Base-by-base conservation (phyloP, 2,329 filamentous ascomycete species). In the Xylaria sp. region DNA sequence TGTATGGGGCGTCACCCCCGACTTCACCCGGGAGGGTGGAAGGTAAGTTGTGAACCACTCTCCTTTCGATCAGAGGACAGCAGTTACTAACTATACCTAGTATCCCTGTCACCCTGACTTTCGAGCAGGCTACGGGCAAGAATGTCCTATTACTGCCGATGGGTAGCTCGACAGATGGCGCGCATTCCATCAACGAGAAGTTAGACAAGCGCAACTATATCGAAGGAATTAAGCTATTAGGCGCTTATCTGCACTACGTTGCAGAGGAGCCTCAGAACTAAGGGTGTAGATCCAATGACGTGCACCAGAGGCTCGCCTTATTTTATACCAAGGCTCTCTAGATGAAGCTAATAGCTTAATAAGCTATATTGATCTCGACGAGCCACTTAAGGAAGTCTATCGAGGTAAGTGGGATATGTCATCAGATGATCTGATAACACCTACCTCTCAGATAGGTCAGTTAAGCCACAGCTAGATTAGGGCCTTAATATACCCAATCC, bases 121-220 rank as follows among this genome's bases (percentile, higher is more conserved):
- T 99, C 78, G 96, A 99, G 84, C 90, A 97, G 83, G 94, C 96
- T 20, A 97, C 95, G 6, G 94, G 94, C 77, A 99, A 99, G 90
- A 99, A 98, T 77, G 95, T 98, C 47, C 84, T 99, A 64, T 84
- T 99, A 72, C 82, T 99, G 73, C 96, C 96, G 36, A 98, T 99
- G 96, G 96, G 96, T 51, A 97, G 92, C 84, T 96, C 92, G 49
- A 99, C 95, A 1, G 96, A 98, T 79, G 94, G 92, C 47, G 96
- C 96, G 7, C 96, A 99, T 83, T 97, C 93, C 38, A 96, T 97
- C 81, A 99, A 99, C 80, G 96, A 98, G 88, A 97, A 97, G 87
- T 85, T 99, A 65, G 96, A 99, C 81, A 94, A 92, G 87, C 89
- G 88, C 77, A 99, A 99, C 83, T 99, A 99, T 80, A 97, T 99